Conservation (phyloP, 2,329 filamentous ascomycete genomes). For the Pestalotiopsis sp. region DNA sequence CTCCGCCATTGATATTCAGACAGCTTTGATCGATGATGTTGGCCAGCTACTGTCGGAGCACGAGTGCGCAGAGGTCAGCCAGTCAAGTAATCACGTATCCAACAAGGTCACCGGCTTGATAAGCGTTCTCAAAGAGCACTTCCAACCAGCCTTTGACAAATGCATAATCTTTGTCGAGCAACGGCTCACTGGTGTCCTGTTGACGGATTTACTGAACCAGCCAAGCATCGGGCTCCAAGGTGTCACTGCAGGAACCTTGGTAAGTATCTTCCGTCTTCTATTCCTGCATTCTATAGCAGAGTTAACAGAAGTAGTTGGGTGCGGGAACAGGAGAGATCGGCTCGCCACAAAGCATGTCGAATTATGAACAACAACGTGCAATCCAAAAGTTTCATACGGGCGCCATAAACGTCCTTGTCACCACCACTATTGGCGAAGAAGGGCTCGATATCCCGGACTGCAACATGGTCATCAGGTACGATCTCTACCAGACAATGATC, state of each 20-base stretch:
- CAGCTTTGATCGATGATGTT: conserved; percentile 56
- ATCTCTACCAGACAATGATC: conserved; percentile 87
- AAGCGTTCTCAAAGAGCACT: conserved; percentile 63
- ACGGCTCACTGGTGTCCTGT: conserved; percentile 74
- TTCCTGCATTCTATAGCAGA: neutral
- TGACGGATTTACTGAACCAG: conserved; percentile 68
- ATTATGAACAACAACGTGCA: conserved; percentile 73
- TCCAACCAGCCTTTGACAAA: conserved; percentile 58
- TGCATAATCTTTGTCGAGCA: conserved; percentile 90
- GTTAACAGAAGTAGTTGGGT: conserved; percentile 32
- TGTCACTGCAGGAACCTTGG: conserved; percentile 58
- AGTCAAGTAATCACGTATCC: conserved; percentile 55
- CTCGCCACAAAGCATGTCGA: conserved; percentile 50
- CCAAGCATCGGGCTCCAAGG: conserved; percentile 56
- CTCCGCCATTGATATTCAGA: conserved; percentile 23
- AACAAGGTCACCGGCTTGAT: conserved; percentile 71
- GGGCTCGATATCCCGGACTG: conserved; percentile 71
- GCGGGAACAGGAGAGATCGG: conserved; percentile 57
- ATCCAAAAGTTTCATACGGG: conserved; percentile 67
- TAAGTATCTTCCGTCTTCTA: conserved; percentile 35
- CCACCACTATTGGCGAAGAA: conserved; percentile 69
- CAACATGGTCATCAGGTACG: conserved; percentile 74
- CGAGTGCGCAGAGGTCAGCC: conserved; percentile 39
- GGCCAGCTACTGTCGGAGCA: conserved; percentile 57
- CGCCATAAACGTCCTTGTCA: conserved; percentile 64